These are phyloP conservation scores for Ottelia alismoides DNA, from an alignment of 106 monocot species.

Conservation along the genomic window DNA sequence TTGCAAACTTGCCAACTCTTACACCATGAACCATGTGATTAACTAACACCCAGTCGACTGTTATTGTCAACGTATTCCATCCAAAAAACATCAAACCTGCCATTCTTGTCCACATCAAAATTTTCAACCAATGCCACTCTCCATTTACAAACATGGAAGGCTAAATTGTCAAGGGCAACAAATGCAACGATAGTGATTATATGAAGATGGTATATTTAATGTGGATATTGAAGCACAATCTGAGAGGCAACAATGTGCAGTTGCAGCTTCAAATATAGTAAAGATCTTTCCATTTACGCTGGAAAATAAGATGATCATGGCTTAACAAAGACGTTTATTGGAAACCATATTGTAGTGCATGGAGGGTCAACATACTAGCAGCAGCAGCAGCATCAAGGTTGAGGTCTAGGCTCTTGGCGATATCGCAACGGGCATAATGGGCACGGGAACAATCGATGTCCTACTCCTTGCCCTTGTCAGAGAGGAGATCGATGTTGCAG, in stretches of 20 bases:
- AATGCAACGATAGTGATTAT: conserved; percentile 65
- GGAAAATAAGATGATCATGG: conserved; percentile 93
- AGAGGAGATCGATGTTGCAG: conserved; percentile 7
- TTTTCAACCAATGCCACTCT: too few relatives aligned
- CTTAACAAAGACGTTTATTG: conserved; percentile 92
- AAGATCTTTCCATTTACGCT: conserved; percentile 98
- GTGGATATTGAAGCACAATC: conserved; percentile 63
- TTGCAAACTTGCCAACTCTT: too few relatives aligned
- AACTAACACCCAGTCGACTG: too few relatives aligned
- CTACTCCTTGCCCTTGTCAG: conserved; percentile 76
- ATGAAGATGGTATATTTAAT: conserved; percentile 95
- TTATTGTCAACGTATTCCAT: too few relatives aligned
- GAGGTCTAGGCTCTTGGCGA: conserved; percentile 41
- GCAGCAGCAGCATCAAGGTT: conserved; percentile 37
- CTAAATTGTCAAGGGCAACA: conserved; percentile 20
- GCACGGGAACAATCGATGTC: conserved; percentile 38
- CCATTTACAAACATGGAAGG: conserved; percentile 17
- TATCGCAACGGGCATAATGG: conserved; percentile 36
- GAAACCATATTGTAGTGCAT: conserved; percentile 91
- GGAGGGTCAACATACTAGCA: conserved; percentile 66
- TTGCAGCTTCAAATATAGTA: conserved; percentile 92
- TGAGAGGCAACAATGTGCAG: conserved; percentile 90
- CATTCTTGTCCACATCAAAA: too few relatives aligned
- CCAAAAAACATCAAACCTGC: too few relatives aligned
- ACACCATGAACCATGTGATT: too few relatives aligned